Evolutionary conservation across 2,329 filamentous ascomycete genomes (phyloP), one percentile per base, ranked within the genome.

Genomic region (Aspergillus piperis): DNA sequence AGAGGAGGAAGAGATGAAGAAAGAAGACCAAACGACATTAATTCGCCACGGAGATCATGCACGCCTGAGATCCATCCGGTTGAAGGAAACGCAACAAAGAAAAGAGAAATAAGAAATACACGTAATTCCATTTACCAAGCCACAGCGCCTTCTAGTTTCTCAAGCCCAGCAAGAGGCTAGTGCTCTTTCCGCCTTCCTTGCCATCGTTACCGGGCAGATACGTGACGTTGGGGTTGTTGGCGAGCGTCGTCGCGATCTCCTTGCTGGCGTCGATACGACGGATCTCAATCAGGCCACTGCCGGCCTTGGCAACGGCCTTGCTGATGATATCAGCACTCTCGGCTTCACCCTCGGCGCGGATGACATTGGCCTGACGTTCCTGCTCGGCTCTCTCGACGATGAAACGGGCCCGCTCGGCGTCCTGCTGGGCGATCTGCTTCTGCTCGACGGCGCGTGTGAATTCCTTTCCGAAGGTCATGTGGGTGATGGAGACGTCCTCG

Each of bases 371-470:
- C 82, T 99, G 95, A 72, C 95, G 86, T 83, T 99, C 95, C 83
- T 99, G 95, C 86, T 99, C 95, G 62, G 95, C 95, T 78, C 92
- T 92, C 86, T 99, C 95, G 77, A 99, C 95, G 70, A 99, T 96
- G 83, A 99, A 99, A 68, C 95, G 87, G 52, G 95, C 95, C 67
- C 95, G 87, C 85, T 99, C 95, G 65, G 95, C 95, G 75, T 99
- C 95, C 81, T 99, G 95, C 82, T 99, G 95, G 58, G 95, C 95
- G 78, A 99, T 99, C 84, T 99, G 95, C 88, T 99, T 99, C 87
- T 99, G 95, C 83, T 99, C 95, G 72, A 99, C 95, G 66, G 95
- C 95, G 79, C 91, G 91, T 63, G 95, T 99, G 84, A 99, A 99
- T 81, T 99, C 95, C 79, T 94, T 94, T 70, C 95, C 95, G 77